Evolutionary conservation across 2,329 filamentous ascomycete species (phyloP).

Genomic region (Diaporthe capsici): DNA sequence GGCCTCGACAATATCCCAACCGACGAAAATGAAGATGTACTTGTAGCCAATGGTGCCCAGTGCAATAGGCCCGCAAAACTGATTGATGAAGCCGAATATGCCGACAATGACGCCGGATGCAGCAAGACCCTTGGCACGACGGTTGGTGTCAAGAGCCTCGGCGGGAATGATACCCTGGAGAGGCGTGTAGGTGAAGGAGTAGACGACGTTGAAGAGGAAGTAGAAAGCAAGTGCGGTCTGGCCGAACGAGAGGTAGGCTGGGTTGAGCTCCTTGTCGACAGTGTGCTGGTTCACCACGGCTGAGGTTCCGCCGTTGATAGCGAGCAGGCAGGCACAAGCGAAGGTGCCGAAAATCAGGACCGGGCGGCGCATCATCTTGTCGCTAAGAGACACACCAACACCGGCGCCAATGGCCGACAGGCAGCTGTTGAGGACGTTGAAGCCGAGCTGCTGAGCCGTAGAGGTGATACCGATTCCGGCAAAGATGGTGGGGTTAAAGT

Average conservation of each 20-base stretch:
- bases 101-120: conserved; percentile 61
- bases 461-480: conserved; percentile 54
- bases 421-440: conserved; percentile 63
- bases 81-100: conserved; percentile 63
- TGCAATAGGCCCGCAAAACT: conserved; percentile 62
- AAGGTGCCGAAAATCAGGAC: conserved; percentile 61
- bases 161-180: conserved; percentile 63
- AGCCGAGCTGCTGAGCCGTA: conserved; percentile 55
- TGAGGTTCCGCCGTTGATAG: conserved; percentile 61
- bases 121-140: conserved; percentile 62
- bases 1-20: conserved; percentile 61
- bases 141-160: conserved; percentile 63
- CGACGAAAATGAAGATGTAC: conserved; percentile 64
- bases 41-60: conserved; percentile 58
- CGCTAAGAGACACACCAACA: conserved; percentile 58
- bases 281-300: conserved; percentile 50
- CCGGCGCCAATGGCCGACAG: conserved; percentile 61
- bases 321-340: conserved; percentile 57
- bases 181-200: conserved; percentile 65
- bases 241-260: conserved; percentile 50
- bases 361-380: conserved; percentile 61
- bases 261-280: conserved; percentile 50
- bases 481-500: conserved; percentile 66
- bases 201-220: conserved; percentile 64
- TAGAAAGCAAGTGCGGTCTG: conserved; percentile 61